phyloP scores from a whole-genome alignment of 768 basidiomycete genomes.

The Lentinus tigrinus region DNA sequence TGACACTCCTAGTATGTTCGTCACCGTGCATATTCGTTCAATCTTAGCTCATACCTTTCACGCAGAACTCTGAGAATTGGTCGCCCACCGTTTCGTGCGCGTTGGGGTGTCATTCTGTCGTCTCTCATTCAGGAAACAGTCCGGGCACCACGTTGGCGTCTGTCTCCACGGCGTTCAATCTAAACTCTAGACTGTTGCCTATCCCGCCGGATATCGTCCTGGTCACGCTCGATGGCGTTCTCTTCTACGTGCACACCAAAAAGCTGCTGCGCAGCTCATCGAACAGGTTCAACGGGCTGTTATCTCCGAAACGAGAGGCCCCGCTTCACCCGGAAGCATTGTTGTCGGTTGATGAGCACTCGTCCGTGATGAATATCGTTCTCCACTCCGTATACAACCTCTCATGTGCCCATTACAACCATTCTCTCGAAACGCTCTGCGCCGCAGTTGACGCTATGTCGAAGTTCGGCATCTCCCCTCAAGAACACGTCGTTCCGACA shows the following conservation, averaged over 20 bases:
- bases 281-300: conserved; percentile 58
- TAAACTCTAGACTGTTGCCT: conserved; percentile 52
- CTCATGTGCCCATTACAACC: conserved; percentile 70
- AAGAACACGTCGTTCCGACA: conserved; percentile 42
- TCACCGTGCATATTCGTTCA: no score
- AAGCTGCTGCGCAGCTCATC: conserved; percentile 55
- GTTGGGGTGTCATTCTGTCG: no score
- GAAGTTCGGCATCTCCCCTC: conserved; percentile 57
- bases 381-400: conserved; percentile 70
- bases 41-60: no score
- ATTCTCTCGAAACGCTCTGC: conserved; percentile 55
- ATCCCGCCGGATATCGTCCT: conserved; percentile 58
- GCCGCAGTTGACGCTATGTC: conserved; percentile 53
- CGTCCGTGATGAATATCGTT: conserved; percentile 64
- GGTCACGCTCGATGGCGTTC: conserved; percentile 69
- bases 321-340: conserved; percentile 45
- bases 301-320: background rate
- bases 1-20: no score
- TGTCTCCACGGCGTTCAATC: conserved; percentile 79
- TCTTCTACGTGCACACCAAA: conserved; percentile 74
- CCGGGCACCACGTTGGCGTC: conserved; percentile 31
- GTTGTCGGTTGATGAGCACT: conserved; percentile 50
- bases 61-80: no score
- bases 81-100: no score
- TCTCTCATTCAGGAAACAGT: no score